Evolutionary conservation across 1,139 yeast genomes (phyloP).

Genomic region (Taphrina deformans): DNA sequence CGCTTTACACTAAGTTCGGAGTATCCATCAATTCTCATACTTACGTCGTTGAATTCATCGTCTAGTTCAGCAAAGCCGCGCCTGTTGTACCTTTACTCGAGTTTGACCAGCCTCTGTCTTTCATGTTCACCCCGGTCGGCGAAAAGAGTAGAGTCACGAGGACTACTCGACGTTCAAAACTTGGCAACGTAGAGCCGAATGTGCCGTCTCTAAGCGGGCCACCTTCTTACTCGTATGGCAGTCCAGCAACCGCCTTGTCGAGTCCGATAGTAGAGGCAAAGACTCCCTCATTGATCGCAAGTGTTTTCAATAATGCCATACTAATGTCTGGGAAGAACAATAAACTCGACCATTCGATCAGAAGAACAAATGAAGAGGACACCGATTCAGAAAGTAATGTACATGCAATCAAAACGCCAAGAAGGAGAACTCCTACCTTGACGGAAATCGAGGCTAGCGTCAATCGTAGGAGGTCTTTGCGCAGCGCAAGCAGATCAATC

Average conservation of each 20-base stretch:
- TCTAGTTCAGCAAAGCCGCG: background rate
- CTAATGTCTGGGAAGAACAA: background rate
- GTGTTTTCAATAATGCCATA: conserved; percentile 24
- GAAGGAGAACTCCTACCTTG: background rate
- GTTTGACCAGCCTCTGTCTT: background rate
- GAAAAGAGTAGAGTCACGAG: conserved; percentile 22
- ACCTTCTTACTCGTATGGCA: conserved; percentile 35
- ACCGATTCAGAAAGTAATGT: no score
- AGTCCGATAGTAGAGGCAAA: background rate
- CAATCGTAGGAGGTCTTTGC: conserved; percentile 16
- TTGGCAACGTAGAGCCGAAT: background rate
- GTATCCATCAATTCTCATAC: no score
- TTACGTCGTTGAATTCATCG: no score
- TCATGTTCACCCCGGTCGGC: conserved; percentile 28
- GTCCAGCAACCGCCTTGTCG: conserved; percentile 15
- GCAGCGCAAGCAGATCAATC: conserved; percentile 16
- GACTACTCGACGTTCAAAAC: conserved; percentile 5
- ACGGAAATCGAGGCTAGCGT: conserved; percentile 27
- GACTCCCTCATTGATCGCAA: conserved; percentile 14
- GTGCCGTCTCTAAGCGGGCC: conserved; percentile 12
- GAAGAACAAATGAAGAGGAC: background rate
- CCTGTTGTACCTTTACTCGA: background rate
- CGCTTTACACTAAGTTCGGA: no score
- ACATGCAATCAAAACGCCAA: background rate
- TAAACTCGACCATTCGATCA: background rate